Evolutionary conservation across 441 rosid genomes (phyloP).

Genomic region (Euphorbia schlechtendalii): DNA sequence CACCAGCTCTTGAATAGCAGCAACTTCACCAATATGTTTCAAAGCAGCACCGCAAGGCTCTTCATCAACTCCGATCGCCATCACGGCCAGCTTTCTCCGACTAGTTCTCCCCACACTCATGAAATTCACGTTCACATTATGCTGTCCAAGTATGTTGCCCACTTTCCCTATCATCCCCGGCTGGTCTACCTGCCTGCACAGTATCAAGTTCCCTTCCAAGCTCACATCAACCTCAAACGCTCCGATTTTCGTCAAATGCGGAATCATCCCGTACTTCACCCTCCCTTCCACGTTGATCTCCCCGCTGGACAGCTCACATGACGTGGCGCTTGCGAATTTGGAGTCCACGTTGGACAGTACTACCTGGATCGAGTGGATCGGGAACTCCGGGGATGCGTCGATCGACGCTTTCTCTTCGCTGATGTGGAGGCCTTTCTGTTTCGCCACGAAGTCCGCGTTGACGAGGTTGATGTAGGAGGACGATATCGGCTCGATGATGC

Average conservation of each 20-base stretch:
- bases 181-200: slow-evolving; percentile 87
- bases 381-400: slow-evolving; percentile 66
- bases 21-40: slow-evolving; percentile 52
- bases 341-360: slow-evolving; percentile 70
- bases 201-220: slow-evolving; percentile 76
- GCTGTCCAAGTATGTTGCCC: slow-evolving; percentile 70
- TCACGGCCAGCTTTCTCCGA: slow-evolving; percentile 70
- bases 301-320: slow-evolving; percentile 34
- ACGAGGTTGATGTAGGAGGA: slow-evolving; percentile 57
- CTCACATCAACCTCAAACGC: slow-evolving; percentile 83
- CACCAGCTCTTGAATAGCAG: slow-evolving; percentile 72
- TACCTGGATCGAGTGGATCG: slow-evolving; percentile 65
- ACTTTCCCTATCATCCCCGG: slow-evolving; percentile 88
- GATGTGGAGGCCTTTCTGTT: slow-evolving; percentile 76
- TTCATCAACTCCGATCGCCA: slow-evolving; percentile 98
- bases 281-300: slow-evolving; percentile 62
- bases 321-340: slow-evolving; percentile 69
- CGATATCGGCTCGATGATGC: slow-evolving; percentile 83
- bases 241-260: slow-evolving; percentile 74
- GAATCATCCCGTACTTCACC: slow-evolving; percentile 59
- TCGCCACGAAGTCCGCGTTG: slow-evolving; percentile 83
- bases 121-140: slow-evolving; percentile 78
- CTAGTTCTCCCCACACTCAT: slow-evolving; percentile 95
- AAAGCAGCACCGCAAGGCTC: slow-evolving; percentile 57
- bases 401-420: slow-evolving; percentile 64